These are phyloP conservation scores for Vitis riparia DNA, from an alignment of 164 flowering plant species.

Conservation along the genomic window DNA sequence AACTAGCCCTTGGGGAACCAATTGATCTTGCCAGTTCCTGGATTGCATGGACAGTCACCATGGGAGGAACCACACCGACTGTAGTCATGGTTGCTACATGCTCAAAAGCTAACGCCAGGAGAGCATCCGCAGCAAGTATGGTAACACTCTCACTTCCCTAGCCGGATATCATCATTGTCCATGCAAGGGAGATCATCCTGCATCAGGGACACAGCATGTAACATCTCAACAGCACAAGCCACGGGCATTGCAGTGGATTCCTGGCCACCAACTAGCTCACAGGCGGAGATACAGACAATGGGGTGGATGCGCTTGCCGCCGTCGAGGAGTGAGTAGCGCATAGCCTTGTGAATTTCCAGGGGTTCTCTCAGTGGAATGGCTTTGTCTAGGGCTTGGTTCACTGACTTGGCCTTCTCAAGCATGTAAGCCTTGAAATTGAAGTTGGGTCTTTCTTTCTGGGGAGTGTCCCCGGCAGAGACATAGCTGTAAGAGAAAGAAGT, in stretches of 20 bases:
- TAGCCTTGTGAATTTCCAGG: neutral
- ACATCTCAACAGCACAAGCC: too few species aligned
- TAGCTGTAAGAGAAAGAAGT: too few species aligned
- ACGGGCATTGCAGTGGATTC: too few species aligned
- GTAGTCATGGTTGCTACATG: constrained; percentile 3
- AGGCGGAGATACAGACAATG: too few species aligned
- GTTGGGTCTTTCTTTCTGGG: neutral
- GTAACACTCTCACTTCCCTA: constrained; percentile 21
- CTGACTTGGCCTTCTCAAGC: neutral
- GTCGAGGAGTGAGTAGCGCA: too few species aligned
- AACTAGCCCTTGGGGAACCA: constrained; percentile 24
- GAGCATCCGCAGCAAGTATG: constrained; percentile 29
- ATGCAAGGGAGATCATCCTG: constrained; percentile 11
- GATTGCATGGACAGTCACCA: constrained; percentile 16
- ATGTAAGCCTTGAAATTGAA: constrained; percentile 4
- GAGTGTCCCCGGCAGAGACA: too few species aligned
- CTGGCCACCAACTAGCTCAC: too few species aligned
- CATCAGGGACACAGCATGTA: neutral
- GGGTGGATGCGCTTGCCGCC: too few species aligned
- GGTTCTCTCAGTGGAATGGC: neutral
- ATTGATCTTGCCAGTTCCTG: constrained; percentile 23
- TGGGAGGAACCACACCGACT: constrained; percentile 3
- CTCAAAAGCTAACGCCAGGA: constrained; percentile 28
- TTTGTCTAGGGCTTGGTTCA: neutral
- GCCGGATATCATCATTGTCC: constrained; percentile 16